Conservation (phyloP, 2,329 filamentous ascomycete species). For the Trichoderma atroviride region DNA sequence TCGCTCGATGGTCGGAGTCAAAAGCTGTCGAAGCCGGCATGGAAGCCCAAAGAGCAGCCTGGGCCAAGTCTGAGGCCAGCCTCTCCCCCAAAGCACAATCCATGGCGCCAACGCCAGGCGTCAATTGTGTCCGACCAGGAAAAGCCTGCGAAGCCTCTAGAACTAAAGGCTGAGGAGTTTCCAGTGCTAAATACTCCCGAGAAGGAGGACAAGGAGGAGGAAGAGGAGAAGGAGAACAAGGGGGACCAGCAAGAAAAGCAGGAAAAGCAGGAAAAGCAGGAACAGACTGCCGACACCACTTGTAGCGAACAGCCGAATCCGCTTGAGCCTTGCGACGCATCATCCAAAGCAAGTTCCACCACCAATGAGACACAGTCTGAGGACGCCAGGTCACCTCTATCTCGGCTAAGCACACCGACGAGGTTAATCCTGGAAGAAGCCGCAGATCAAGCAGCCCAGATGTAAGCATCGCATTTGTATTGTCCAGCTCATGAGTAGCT, state of each 20-base stretch:
- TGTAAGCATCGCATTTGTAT: slow-evolving; percentile 21
- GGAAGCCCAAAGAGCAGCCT: slow-evolving; percentile 26
- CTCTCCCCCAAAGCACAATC: slow-evolving; percentile 40
- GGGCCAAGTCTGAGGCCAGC: slow-evolving; percentile 36
- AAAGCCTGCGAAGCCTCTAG: not conserved
- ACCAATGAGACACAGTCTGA: not conserved
- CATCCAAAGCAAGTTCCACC: not conserved
- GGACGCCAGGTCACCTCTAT: not conserved
- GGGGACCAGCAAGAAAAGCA: too few species aligned
- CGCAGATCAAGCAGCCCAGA: slow-evolving; percentile 35
- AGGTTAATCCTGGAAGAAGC: slow-evolving; percentile 35
- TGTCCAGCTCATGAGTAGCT: not conserved
- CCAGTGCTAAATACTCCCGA: slow-evolving; percentile 30
- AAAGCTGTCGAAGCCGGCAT: slow-evolving; percentile 11
- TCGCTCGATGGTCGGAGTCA: slow-evolving; percentile 36
- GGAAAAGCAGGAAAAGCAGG: not conserved
- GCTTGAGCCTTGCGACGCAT: slow-evolving; percentile 26
- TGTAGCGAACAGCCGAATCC: slow-evolving; percentile 27
- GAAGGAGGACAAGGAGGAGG: not conserved
- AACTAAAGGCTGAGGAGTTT: slow-evolving; percentile 24
- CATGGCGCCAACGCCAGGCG: slow-evolving; percentile 33
- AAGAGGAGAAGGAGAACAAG: too few species aligned
- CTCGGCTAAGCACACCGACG: slow-evolving; percentile 26
- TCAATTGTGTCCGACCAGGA: not conserved
- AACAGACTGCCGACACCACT: not conserved